Conservation (phyloP, 1,284 basidiomycete genomes). For the Cryptococcus sp. region DNA sequence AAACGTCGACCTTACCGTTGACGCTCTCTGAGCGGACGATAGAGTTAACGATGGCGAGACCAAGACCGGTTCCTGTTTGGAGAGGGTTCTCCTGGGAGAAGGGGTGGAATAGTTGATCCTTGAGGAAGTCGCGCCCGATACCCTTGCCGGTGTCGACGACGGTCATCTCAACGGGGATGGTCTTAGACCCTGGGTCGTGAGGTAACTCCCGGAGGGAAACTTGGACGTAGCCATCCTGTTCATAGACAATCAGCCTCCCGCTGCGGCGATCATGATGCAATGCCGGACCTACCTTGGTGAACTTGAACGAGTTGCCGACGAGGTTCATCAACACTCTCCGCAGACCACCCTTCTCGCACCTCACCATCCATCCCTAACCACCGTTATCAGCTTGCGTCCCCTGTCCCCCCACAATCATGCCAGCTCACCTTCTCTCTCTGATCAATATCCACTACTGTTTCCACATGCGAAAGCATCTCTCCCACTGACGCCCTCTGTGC, state of each 20-base stretch:
- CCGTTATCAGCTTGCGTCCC: conserved; percentile 3
- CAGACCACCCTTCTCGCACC: conserved; percentile 88
- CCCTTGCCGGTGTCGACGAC: conserved; percentile 92
- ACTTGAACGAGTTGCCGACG: conserved; percentile 91
- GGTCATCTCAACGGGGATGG: conserved; percentile 74
- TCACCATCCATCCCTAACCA: conserved; percentile 74
- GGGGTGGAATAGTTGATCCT: conserved; percentile 94
- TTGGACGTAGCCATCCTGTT: conserved; percentile 79
- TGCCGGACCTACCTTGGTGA: conserved; percentile 61
- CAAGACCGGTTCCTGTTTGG: conserved; percentile 89
- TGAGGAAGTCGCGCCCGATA: conserved; percentile 80
- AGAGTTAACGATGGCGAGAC: conserved; percentile 94
- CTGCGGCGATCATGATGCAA: conserved; percentile 15
- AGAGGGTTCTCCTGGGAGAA: conserved; percentile 71
- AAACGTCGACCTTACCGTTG: conserved; percentile 65
- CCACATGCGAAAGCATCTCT: conserved; percentile 48
- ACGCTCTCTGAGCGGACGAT: conserved; percentile 76
- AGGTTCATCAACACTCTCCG: conserved; percentile 92
- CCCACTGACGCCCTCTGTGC: conserved; percentile 47
- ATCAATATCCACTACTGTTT: conserved; percentile 85
- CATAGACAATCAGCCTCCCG: conserved; percentile 1
- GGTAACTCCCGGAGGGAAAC: conserved; percentile 75
- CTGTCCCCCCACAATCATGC: not conserved
- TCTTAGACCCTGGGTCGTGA: conserved; percentile 56
- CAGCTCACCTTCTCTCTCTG: conserved; percentile 61